Evolutionary conservation across 768 basidiomycete species (phyloP).

Genomic region (Mycena vitilis): DNA sequence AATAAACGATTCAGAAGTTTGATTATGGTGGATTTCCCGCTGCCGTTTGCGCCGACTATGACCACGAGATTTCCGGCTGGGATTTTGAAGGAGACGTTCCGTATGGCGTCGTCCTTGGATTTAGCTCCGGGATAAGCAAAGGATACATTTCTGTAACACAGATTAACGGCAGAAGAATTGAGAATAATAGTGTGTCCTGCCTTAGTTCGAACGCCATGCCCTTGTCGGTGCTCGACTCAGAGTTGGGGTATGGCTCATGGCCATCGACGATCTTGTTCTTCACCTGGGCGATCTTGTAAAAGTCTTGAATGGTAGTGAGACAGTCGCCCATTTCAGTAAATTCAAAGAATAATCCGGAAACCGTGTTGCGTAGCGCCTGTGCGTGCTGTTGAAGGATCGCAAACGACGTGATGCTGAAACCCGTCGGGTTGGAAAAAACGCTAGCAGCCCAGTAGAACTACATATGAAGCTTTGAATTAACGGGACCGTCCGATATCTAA

Average conservation of each 20-base stretch:
- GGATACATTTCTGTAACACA: slow-evolving; percentile 45
- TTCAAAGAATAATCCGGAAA: neutral
- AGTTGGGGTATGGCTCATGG: slow-evolving; percentile 37
- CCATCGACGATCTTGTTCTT: slow-evolving; percentile 42
- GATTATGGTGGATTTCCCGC: slow-evolving; percentile 48
- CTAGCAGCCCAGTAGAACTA: slow-evolving; percentile 43
- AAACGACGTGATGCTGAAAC: slow-evolving; percentile 42
- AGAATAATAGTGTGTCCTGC: neutral
- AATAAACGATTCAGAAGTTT: slow-evolving; percentile 48
- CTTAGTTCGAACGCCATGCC: slow-evolving; percentile 30
- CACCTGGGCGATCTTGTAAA: slow-evolving; percentile 38
- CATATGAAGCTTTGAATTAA: no score
- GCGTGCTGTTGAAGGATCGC: slow-evolving; percentile 43
- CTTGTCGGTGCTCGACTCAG: slow-evolving; percentile 14
- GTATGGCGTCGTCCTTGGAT: slow-evolving; percentile 29
- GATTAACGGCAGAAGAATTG: neutral
- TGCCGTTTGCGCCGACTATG: slow-evolving; percentile 50
- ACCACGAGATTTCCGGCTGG: slow-evolving; percentile 44
- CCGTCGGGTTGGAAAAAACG: slow-evolving; percentile 39
- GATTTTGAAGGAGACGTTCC: slow-evolving; percentile 44
- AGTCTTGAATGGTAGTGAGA: slow-evolving; percentile 30
- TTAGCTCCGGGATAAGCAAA: slow-evolving; percentile 49
- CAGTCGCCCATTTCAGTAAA: neutral
- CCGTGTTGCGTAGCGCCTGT: slow-evolving; percentile 36
- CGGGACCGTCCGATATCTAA: no score